These are phyloP conservation scores for Irpex sp. DNA, from an alignment of 1,284 basidiomycete species.

Conservation along the genomic window DNA sequence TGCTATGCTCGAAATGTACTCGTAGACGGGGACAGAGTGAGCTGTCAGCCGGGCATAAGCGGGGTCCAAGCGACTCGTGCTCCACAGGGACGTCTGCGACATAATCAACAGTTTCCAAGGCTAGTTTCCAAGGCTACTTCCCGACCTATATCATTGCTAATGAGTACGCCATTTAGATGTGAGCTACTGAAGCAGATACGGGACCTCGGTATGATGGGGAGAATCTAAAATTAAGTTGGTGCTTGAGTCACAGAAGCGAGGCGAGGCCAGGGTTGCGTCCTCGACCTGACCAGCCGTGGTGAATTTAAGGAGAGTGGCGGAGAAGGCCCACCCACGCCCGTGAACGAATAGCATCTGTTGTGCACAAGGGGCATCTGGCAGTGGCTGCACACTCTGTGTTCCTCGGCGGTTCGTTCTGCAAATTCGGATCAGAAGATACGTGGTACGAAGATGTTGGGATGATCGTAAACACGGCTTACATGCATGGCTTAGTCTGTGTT, in stretches of 20 bases:
- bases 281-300: background rate
- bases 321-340: background rate
- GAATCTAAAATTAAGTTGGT: background rate
- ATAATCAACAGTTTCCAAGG: background rate
- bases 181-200: background rate
- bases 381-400: background rate
- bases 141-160: background rate
- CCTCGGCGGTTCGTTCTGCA: background rate
- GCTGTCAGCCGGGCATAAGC: background rate
- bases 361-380: background rate
- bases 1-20: background rate
- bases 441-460: background rate
- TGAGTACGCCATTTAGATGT: background rate
- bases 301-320: background rate
- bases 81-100: background rate
- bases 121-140: background rate
- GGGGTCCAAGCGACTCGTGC: background rate
- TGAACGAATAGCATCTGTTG: background rate
- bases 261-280: background rate
- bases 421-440: background rate
- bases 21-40: background rate
- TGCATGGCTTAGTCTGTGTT: background rate
- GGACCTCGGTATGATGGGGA: background rate
- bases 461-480: background rate
- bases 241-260: background rate